Evolutionary conservation across 106 monocot genomes (phyloP).

Genomic region (Dioscorea dumetorum): DNA sequence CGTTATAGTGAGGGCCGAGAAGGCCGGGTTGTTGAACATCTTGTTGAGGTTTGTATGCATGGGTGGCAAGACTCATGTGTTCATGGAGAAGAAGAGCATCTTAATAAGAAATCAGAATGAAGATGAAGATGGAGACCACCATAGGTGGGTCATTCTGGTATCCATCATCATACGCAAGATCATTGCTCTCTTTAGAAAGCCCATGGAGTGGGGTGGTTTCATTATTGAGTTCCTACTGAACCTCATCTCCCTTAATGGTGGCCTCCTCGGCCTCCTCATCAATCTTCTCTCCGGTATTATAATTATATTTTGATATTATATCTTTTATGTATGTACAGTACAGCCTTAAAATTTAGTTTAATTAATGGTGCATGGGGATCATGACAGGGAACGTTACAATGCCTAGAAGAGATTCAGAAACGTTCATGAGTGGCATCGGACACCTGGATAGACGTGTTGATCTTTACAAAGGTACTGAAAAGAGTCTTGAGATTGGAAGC

Average conservation of each 20-base stretch:
- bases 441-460: slow-evolving; percentile 43
- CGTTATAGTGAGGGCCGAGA: not conserved
- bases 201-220: slow-evolving; percentile 35
- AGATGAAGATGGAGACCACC: slow-evolving; percentile 5
- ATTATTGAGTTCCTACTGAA: slow-evolving; percentile 50
- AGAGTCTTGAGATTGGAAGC: not conserved
- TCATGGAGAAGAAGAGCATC: not conserved
- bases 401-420: slow-evolving; percentile 36
- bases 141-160: slow-evolving; percentile 28
- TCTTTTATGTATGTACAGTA: too few relatives aligned
- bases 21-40: not conserved
- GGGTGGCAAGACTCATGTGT: not conserved
- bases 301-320: not conserved
- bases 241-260: slow-evolving; percentile 37
- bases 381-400: slow-evolving; percentile 26
- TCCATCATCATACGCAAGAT: slow-evolving; percentile 30
- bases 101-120: not conserved
- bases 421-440: slow-evolving; percentile 35
- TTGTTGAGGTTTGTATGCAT: not conserved
- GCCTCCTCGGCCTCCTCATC: slow-evolving; percentile 16
- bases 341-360: too few relatives aligned
- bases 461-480: slow-evolving; percentile 9
- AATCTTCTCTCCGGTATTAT: slow-evolving; percentile 25
- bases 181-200: slow-evolving; percentile 29
- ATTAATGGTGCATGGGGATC: not conserved